Evolutionary conservation across 1,139 yeast genomes (phyloP).

Genomic region (Pneumocystis sp.): DNA sequence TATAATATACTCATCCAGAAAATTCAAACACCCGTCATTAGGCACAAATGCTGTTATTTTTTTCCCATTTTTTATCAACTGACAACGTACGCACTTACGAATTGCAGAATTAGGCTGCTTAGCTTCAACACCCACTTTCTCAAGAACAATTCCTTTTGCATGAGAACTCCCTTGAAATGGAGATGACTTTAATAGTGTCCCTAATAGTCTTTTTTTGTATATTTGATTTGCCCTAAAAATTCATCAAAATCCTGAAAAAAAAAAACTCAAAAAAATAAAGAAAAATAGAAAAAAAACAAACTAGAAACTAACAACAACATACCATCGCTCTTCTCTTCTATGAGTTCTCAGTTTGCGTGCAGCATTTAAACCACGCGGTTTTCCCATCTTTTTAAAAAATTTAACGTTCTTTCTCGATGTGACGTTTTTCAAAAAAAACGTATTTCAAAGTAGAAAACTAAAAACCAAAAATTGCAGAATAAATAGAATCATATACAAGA

Average conservation of each 20-base stretch:
- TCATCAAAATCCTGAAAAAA: slow-evolving; percentile 2
- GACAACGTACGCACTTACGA: slow-evolving; percentile 98
- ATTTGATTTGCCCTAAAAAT: slow-evolving; percentile 98
- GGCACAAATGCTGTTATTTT: slow-evolving; percentile 99
- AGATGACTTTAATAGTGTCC: slow-evolving; percentile 98
- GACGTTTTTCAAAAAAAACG: not conserved
- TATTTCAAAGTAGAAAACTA: too few relatives aligned
- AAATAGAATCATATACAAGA: too few relatives aligned
- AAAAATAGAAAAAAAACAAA: not conserved
- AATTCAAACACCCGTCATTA: slow-evolving; percentile 99
- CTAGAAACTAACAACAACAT: not conserved
- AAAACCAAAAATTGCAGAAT: not conserved
- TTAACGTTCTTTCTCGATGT: not conserved
- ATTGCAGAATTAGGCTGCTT: slow-evolving; percentile 99
- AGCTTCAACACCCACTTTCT: slow-evolving; percentile 99
- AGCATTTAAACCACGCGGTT: slow-evolving; percentile 83
- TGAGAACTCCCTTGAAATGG: slow-evolving; percentile 99
- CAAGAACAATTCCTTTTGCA: slow-evolving; percentile 99
- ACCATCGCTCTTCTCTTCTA: slow-evolving; percentile 85
- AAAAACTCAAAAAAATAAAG: not conserved
- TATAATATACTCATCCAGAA: slow-evolving; percentile 91
- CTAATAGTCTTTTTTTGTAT: slow-evolving; percentile 97
- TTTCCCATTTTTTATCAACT: slow-evolving; percentile 99
- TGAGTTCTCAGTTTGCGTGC: slow-evolving; percentile 99
- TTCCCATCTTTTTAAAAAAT: slow-evolving; percentile 8